A percentile compares a stretch with the other conserved stretches of the same genome.
Evolutionary conservation across 306 rosid genomes (phyloP).

Genomic region (Quercus robur): DNA sequence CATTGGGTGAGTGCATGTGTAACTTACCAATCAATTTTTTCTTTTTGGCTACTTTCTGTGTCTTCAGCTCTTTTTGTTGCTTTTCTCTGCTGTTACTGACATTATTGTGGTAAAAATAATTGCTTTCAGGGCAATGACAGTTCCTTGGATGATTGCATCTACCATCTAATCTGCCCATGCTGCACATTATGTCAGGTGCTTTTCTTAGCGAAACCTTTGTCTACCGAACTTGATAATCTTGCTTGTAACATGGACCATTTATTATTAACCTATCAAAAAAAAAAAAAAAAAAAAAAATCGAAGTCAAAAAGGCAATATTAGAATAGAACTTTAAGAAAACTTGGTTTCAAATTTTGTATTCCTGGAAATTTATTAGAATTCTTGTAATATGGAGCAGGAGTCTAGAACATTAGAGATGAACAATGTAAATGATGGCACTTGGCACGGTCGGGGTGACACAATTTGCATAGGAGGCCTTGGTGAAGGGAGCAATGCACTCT

Average conservation of each 20-base stretch:
- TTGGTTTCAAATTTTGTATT: not conserved
- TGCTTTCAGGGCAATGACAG: slow-evolving; percentile 48
- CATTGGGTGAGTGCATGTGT: no score
- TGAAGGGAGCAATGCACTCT: slow-evolving; percentile 51
- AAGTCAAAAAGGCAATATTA: not conserved
- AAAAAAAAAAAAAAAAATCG: no score
- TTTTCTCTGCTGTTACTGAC: slow-evolving; percentile 6
- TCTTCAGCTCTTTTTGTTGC: not conserved
- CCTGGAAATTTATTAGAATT: slow-evolving; percentile 6
- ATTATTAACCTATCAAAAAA: not conserved
- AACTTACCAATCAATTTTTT: no score
- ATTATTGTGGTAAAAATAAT: not conserved
- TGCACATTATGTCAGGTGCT: slow-evolving; percentile 53
- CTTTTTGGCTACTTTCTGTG: not conserved
- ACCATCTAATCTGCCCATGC: slow-evolving; percentile 59
- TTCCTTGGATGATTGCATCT: slow-evolving; percentile 51
- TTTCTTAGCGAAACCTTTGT: not conserved
- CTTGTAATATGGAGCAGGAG: slow-evolving; percentile 50
- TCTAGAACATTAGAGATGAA: slow-evolving; percentile 95
- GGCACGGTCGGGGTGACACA: slow-evolving; percentile 97
- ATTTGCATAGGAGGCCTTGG: slow-evolving; percentile 64
- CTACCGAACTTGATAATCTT: not conserved
- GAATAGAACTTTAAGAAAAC: not conserved
- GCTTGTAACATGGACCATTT: not conserved
- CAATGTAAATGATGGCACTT: slow-evolving; percentile 91